Evolutionary conservation across 1,139 yeast genomes (phyloP), one percentile per base, ranked within the genome.

Genomic region (Pichia sp.): DNA sequence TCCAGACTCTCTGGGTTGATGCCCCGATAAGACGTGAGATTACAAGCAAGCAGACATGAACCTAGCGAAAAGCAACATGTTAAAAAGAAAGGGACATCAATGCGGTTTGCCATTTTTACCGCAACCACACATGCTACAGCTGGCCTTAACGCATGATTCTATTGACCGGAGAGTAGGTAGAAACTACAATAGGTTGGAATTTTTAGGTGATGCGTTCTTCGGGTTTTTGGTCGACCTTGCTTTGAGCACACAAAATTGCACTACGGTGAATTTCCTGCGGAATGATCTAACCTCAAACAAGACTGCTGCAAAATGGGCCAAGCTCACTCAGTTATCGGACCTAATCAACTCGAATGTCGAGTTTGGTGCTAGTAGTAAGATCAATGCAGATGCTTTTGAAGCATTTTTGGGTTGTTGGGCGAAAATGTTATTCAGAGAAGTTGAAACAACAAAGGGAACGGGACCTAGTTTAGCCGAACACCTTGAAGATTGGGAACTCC

Each of bases 351-450:
- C 29, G 3, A 27, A 29, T n/a, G 9, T 1, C 5, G 10, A 24
- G 9, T 3, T 47, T 20, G 3, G 9, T 4, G 3, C 16, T n/a
- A 4, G 16, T 1, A 30, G 27, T 1, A 48, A 38, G 3, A 8
- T 52, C 2, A 36, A 44, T n/a, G 55, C 55, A n/a, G 52, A 52
- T 27, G 12, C 48, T 20, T 45, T 52, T 24, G 55, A 52, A 27
- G 38, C 52, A 2, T 43, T 36, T 45, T 8, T 52, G 5, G 55
- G 55, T 2, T 50, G 48, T 6, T 24, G 30, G 20, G 51, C 46
- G 5, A 8, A n/a, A 5, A 7, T 4, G 3, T 24, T 46, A 6
- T 44, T 50, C 24, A 20, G 3, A 20, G 24, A 20, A 20, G 3
- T 20, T 3, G 24, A 20, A 20, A 20, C 24, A 20, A 20, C 2